Percentiles rank a stretch among this genome's conserved stretches.
These are phyloP conservation scores for Aspergillus egyptiacus DNA, from an alignment of 495 filamentous ascomycete genomes.

Conservation along the genomic window DNA sequence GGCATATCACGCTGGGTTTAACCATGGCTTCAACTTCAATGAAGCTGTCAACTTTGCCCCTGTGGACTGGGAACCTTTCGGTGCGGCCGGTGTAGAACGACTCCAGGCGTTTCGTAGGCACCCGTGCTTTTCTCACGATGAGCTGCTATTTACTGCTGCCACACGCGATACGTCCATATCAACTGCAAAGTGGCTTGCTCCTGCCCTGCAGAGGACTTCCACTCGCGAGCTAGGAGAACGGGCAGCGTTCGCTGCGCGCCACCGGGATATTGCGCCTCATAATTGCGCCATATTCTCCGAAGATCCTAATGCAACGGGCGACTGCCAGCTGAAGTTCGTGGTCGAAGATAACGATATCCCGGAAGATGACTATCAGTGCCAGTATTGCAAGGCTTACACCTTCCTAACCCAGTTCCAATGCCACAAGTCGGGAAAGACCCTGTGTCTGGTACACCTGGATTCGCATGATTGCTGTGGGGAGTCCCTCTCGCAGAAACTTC, in stretches of 20 bases:
- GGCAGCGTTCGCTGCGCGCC: slow-evolving; percentile 57
- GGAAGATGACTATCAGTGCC: slow-evolving; percentile 86
- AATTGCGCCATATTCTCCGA: slow-evolving; percentile 39
- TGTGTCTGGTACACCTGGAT: slow-evolving; percentile 76
- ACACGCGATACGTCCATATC: slow-evolving; percentile 75
- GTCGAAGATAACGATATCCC: slow-evolving; percentile 68
- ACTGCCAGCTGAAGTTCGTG: slow-evolving; percentile 40
- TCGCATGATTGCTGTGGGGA: slow-evolving; percentile 71
- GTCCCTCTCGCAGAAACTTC: slow-evolving; percentile 51
- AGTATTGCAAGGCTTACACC: slow-evolving; percentile 84
- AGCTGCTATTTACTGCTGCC: slow-evolving; percentile 85
- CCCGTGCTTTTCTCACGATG: slow-evolving; percentile 96
- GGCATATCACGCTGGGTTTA: slow-evolving; percentile 89
- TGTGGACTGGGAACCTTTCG: slow-evolving; percentile 92
- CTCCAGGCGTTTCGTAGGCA: slow-evolving; percentile 84
- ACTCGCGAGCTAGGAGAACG: slow-evolving; percentile 66
- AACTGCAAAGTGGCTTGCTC: slow-evolving; percentile 90
- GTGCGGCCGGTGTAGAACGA: slow-evolving; percentile 77
- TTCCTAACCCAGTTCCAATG: slow-evolving; percentile 91
- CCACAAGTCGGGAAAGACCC: slow-evolving; percentile 63
- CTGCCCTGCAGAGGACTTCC: slow-evolving; percentile 72
- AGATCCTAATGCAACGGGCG: slow-evolving; percentile 21
- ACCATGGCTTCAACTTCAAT: slow-evolving; percentile 98
- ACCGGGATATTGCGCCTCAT: slow-evolving; percentile 49
- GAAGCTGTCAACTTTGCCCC: slow-evolving; percentile 99